phyloP scores from a whole-genome alignment of 1,139 yeast genomes.

The Keqinozyma sinolaborantium region DNA sequence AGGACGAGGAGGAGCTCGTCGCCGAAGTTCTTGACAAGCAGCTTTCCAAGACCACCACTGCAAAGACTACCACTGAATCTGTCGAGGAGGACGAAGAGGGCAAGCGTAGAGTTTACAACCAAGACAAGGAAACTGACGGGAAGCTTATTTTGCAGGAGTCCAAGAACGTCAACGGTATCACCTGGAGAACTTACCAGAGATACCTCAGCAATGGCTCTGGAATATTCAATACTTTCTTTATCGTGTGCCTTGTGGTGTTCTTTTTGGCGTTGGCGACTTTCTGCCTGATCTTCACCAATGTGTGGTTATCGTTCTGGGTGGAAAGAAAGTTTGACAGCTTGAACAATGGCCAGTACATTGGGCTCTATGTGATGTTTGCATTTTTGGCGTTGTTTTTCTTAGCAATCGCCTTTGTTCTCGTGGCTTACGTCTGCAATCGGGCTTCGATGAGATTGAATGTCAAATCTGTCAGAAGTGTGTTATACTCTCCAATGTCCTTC shows the following conservation, averaged over 20 bases:
- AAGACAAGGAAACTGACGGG: conserved; percentile 20
- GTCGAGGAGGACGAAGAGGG: conserved; percentile 17
- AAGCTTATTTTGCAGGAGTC: conserved; percentile 26
- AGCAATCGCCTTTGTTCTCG: conserved; percentile 39
- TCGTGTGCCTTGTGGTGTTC: conserved; percentile 11
- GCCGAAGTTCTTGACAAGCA: conserved; percentile 29
- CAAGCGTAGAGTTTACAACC: conserved; percentile 10
- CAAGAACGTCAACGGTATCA: conserved; percentile 36
- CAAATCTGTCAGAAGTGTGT: conserved; percentile 54
- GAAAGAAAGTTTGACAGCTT: conserved; percentile 46
- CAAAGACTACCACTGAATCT: conserved; percentile 8
- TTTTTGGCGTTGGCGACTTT: conserved; percentile 49
- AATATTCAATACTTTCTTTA: conserved; percentile 19
- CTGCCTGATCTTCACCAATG: conserved; percentile 61
- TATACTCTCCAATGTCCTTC: conserved; percentile 59
- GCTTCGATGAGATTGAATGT: conserved; percentile 43
- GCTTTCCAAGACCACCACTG: conserved; percentile 3
- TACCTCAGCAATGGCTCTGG: conserved; percentile 64
- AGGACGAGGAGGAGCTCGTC: conserved; percentile 16
- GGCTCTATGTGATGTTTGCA: conserved; percentile 61
- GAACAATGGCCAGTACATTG: conserved; percentile 63
- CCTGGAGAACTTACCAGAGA: conserved; percentile 23
- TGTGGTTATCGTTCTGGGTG: conserved; percentile 89
- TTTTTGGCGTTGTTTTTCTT: conserved; percentile 35
- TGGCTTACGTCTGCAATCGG: conserved; percentile 52